Conservation (phyloP, 208 protist genomes). For the Naegleria lovaniensis region DNA sequence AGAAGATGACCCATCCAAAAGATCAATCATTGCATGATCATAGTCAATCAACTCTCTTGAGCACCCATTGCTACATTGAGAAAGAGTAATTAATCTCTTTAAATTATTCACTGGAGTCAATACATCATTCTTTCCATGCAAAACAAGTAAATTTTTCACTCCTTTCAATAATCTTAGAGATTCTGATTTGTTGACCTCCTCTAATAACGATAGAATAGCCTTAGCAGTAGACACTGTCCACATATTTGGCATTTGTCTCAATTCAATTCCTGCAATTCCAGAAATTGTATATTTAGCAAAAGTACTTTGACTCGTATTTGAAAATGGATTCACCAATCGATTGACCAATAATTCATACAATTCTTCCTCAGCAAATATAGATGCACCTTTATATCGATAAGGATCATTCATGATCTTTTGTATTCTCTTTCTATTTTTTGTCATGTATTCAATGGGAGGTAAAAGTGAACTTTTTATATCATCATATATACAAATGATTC, state of each 20-base stretch:
- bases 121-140: background rate
- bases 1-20: background rate
- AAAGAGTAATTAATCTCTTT: background rate
- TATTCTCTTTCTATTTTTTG: background rate
- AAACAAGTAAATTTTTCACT: background rate
- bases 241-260: background rate
- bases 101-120: background rate
- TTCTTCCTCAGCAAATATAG: background rate
- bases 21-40: background rate
- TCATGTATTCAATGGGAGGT: background rate
- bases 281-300: background rate
- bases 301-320: background rate
- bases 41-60: background rate
- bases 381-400: background rate
- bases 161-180: background rate
- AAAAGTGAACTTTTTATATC: too few relatives aligned
- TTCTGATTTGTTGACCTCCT: background rate
- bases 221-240: background rate
- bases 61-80: background rate
- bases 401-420: background rate
- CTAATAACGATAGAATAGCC: background rate
- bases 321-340: background rate
- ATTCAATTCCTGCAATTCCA: background rate
- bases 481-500: too few relatives aligned
- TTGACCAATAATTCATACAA: background rate